Base-by-base conservation (phyloP, 1,139 yeast genomes). In the Nadsonia commutata region DNA sequence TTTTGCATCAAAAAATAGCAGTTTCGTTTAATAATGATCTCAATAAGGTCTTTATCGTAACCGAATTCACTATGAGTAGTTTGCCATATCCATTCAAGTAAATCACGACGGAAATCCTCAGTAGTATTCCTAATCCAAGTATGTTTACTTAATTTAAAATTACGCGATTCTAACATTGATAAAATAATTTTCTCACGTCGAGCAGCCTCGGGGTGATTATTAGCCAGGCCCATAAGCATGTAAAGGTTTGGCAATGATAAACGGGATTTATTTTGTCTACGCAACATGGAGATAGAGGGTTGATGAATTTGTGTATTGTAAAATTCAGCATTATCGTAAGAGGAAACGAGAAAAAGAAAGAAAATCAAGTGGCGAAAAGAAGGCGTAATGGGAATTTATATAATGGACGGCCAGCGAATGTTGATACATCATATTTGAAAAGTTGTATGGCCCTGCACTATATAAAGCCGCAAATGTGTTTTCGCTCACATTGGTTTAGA, bases 91-190 rank as follows among this genome's bases (percentile, higher is more conserved):
- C 67, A 64, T 22, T 70, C 67, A 37, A 83, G 65, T 40, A 79
- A 63, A 18, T 62, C 53, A 20, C 59, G 57, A 41, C 94, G 66
- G 48, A 72, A 72, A 5, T 61, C 62, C 43, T 68, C 71, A 2
- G 70, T 66, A 0, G 93, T 80, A 55, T 80, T 93, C 46, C 94
- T 69, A 37, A 81, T 76, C 94, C 94, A 83, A 0, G 94, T 82
- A 55, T 73, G 74, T 51, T 74, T 71, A 3, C 94, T 94, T 27
- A 84, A 60, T 31, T 77, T 74, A 59, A 82, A 84, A 18, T 78
- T 74, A 48, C 81, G 68, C 40, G 71, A 74, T 40, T 69, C 70
- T 47, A 83, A 71, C 20, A 80, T 67, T 23, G 70, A 67, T 43
- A 84, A 62, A 8, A 84, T 71, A 39, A 70, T 70, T 40, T 68